Conservation (phyloP, 192 early-diverging fungal species). For the Kappamyces sp. region DNA sequence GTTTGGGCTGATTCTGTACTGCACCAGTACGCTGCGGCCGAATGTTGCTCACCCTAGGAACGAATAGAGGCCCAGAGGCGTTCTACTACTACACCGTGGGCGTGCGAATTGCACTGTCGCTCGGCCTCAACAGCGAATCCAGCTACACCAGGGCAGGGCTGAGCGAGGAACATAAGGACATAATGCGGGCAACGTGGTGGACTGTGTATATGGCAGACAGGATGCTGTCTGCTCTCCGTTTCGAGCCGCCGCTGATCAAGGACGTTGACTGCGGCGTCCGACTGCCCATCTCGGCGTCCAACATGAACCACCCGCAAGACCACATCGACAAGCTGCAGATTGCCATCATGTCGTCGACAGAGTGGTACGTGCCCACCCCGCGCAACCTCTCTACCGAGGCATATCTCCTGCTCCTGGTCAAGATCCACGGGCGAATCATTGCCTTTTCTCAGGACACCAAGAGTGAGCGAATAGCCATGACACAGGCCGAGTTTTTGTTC, state of each 20-base stretch:
- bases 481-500: slow-evolving; percentile 1
- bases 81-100: slow-evolving; percentile 12
- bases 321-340: neutral
- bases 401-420: slow-evolving; percentile 6
- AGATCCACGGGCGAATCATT: slow-evolving; percentile 11
- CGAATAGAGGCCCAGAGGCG: slow-evolving; percentile 5
- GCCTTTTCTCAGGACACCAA: neutral
- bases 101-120: slow-evolving; percentile 10
- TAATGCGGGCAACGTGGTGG: slow-evolving; percentile 13
- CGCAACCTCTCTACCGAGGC: neutral
- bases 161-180: slow-evolving; percentile 5
- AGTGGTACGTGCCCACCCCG: slow-evolving; percentile 1
- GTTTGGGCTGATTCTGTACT: slow-evolving; percentile 2
- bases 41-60: slow-evolving; percentile 7
- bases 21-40: slow-evolving; percentile 10
- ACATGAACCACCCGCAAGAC: slow-evolving; percentile 13
- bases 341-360: slow-evolving; percentile 14
- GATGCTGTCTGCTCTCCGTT: neutral
- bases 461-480: neutral
- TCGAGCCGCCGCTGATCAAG: slow-evolving; percentile 6
- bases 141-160: slow-evolving; percentile 8
- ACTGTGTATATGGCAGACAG: slow-evolving; percentile 10
- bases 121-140: slow-evolving; percentile 19
- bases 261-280: slow-evolving; percentile 11
- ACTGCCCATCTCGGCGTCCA: neutral